Evolutionary conservation across 2,329 filamentous ascomycete genomes (phyloP).

Genomic region (Talaromyces funiculosus): DNA sequence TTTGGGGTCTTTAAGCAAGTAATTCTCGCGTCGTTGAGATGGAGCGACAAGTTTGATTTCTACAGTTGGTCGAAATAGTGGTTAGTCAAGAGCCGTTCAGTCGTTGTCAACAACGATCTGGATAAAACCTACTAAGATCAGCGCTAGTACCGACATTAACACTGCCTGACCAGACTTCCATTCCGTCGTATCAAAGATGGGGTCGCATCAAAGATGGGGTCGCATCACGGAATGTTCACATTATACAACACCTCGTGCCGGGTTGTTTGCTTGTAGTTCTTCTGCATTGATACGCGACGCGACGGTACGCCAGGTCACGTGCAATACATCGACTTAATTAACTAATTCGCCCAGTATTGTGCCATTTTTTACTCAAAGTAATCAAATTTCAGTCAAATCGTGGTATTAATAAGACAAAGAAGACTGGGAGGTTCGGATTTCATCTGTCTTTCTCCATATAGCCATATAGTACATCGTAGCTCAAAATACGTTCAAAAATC

Average conservation of each 20-base stretch:
- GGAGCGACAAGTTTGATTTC: conserved; percentile 32
- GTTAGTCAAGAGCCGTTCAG: background rate
- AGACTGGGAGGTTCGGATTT: too few species aligned
- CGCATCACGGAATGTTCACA: background rate
- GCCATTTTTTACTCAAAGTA: background rate
- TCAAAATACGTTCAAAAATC: background rate
- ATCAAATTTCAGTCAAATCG: background rate
- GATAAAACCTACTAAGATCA: conserved; percentile 8
- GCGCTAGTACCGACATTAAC: conserved; percentile 23
- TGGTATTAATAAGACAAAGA: too few species aligned
- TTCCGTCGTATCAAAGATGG: conserved; percentile 17
- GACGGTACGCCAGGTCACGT: conserved; percentile 12
- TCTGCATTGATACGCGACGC: conserved; percentile 1
- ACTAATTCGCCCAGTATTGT: background rate
- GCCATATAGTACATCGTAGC: conserved; percentile 7
- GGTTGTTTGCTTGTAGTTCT: background rate
- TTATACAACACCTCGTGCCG: background rate
- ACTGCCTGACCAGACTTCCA: conserved; percentile 37
- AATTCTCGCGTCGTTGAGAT: conserved; percentile 28
- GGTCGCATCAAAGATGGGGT: background rate
- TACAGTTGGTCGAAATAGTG: conserved; percentile 12
- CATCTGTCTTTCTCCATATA: background rate
- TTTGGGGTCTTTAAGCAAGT: conserved; percentile 29
- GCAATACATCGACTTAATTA: background rate
- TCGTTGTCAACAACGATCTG: background rate